Conservation (phyloP, 2,329 filamentous ascomycete species). For the Calonectria honghensis region DNA sequence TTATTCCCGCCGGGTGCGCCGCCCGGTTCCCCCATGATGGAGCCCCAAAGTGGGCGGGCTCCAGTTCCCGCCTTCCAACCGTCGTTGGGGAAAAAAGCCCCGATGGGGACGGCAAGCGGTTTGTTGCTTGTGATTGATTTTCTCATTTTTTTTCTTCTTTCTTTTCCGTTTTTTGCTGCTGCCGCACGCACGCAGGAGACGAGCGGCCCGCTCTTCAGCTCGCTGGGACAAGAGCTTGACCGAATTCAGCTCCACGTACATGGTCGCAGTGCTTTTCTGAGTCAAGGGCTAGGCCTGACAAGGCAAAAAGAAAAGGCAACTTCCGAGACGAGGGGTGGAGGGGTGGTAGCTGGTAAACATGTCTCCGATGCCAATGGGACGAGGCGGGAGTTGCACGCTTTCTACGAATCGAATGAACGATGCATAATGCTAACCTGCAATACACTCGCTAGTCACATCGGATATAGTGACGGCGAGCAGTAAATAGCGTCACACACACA, state of each 20-base stretch:
- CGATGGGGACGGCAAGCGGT: not conserved
- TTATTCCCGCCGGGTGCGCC: constrained; percentile 24
- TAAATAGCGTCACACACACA: constrained; percentile 6
- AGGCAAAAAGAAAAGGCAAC: not conserved
- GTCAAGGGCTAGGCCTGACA: not conserved
- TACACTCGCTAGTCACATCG: constrained; percentile 9
- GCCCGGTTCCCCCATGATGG: not conserved
- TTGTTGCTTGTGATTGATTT: not conserved
- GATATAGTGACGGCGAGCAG: not conserved
- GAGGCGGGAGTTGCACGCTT: constrained; percentile 1
- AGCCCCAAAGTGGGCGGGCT: not conserved
- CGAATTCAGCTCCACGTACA: not conserved
- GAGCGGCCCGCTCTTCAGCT: constrained; percentile 4
- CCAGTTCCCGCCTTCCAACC: not conserved
- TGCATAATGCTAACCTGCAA: constrained; percentile 21
- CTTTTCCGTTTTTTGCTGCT: not conserved
- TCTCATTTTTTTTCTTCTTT: not conserved
- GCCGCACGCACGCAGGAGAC: too few relatives aligned
- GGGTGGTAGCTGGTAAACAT: not conserved
- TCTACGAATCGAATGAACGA: constrained; percentile 14
- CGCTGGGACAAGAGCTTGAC: not conserved
- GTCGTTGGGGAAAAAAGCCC: not conserved
- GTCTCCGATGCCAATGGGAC: constrained; percentile 8
- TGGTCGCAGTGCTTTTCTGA: not conserved
- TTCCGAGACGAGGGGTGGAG: not conserved